Conservation (phyloP, 2,329 filamentous ascomycete species). For the Phialocephala sp. region DNA sequence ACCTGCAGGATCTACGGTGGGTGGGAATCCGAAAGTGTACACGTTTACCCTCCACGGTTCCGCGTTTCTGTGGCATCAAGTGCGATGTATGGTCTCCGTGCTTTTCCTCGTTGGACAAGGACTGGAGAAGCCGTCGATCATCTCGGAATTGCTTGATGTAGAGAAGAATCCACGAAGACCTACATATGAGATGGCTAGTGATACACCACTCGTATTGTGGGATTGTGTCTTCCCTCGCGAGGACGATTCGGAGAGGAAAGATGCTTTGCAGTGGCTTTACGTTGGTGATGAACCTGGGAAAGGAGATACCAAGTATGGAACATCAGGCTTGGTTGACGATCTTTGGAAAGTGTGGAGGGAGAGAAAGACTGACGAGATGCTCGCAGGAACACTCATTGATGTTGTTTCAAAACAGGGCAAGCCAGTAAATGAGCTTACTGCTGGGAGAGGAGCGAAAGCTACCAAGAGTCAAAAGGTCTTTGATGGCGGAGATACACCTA, state of each 20-base stretch:
- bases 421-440: slow-evolving; percentile 32
- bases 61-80: slow-evolving; percentile 98
- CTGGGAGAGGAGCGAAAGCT: slow-evolving; percentile 45
- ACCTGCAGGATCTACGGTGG: slow-evolving; percentile 36
- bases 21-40: slow-evolving; percentile 70
- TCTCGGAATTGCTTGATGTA: slow-evolving; percentile 78
- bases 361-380: slow-evolving; percentile 86
- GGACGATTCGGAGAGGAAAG: slow-evolving; percentile 50
- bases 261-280: slow-evolving; percentile 79
- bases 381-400: slow-evolving; percentile 77
- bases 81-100: slow-evolving; percentile 89
- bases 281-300: slow-evolving; percentile 68
- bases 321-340: slow-evolving; percentile 71
- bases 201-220: slow-evolving; percentile 91
- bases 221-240: slow-evolving; percentile 84
- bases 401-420: slow-evolving; percentile 54
- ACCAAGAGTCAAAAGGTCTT: slow-evolving; percentile 49
- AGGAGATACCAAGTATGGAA: slow-evolving; percentile 65
- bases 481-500: slow-evolving; percentile 60
- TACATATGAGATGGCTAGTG: slow-evolving; percentile 87
- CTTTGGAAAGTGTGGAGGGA: slow-evolving; percentile 85
- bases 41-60: slow-evolving; percentile 87
- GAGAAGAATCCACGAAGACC: slow-evolving; percentile 75
- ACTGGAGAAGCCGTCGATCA: slow-evolving; percentile 75
- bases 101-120: slow-evolving; percentile 93